Percentiles rank a stretch among this genome's conserved stretches.
phyloP scores from a whole-genome alignment of 108 stramenopile species.

The Parietichytrium sp. region DNA sequence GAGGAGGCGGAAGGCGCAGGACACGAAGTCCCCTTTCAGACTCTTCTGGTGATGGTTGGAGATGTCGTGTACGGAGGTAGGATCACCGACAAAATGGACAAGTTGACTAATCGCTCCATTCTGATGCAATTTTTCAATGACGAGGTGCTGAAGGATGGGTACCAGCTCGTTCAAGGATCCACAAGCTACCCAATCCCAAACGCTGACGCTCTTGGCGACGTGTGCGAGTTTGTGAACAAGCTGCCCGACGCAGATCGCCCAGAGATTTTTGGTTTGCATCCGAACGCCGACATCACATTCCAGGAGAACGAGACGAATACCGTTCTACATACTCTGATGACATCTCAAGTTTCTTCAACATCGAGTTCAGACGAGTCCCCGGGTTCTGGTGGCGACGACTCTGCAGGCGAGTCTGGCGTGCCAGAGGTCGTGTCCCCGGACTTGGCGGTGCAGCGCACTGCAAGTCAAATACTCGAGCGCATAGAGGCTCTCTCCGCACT shows the following conservation, averaged over 20 bases:
- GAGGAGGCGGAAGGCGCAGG: constrained; percentile 48
- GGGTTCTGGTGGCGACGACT: constrained; percentile 48
- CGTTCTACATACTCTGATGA: constrained; percentile 50
- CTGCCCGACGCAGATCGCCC: constrained; percentile 58
- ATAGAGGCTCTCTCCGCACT: constrained; percentile 50
- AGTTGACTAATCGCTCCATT: constrained; percentile 58
- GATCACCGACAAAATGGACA: constrained; percentile 61
- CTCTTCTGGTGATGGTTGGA: constrained; percentile 56
- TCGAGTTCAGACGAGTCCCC: too few species aligned
- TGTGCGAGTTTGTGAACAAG: constrained; percentile 45
- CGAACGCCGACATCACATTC: constrained; percentile 61
- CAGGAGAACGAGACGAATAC: constrained; percentile 57
- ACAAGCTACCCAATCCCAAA: constrained; percentile 54
- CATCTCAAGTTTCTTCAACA: background rate
- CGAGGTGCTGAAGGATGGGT: constrained; percentile 53
- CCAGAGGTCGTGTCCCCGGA: constrained; percentile 45
- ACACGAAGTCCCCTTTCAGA: constrained; percentile 57
- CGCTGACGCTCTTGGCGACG: constrained; percentile 45
- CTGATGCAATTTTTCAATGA: constrained; percentile 54
- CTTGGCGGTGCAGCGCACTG: constrained; percentile 45
- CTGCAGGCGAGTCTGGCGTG: background rate
- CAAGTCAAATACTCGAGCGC: constrained; percentile 42
- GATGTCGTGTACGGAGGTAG: constrained; percentile 64
- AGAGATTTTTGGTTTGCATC: constrained; percentile 57
- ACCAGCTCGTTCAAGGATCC: constrained; percentile 47